These are phyloP conservation scores for Aspergillus avenaceus DNA, from an alignment of 495 filamentous ascomycete genomes.

Conservation along the genomic window DNA sequence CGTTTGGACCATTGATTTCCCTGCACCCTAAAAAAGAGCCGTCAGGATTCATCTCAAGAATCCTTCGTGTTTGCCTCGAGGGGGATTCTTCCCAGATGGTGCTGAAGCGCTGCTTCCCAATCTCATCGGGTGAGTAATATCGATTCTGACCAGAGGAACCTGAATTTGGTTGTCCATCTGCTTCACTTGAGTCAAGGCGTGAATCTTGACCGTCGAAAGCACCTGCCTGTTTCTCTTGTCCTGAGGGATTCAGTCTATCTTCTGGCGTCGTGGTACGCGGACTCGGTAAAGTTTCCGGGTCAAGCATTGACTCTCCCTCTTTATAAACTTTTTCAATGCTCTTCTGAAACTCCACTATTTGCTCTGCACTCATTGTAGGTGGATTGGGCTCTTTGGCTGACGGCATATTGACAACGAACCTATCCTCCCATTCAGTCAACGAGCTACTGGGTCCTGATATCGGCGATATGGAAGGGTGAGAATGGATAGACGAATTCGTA, in stretches of 20 bases:
- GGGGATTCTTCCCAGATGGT: constrained; percentile 37
- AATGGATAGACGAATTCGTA: constrained; percentile 27
- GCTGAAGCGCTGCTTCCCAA: constrained; percentile 38
- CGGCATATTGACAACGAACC: constrained; percentile 46
- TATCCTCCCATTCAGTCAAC: constrained; percentile 39
- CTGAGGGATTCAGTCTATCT: constrained; percentile 2
- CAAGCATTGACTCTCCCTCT: constrained; percentile 23
- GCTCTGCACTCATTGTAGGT: constrained; percentile 32
- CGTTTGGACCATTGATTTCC: constrained; percentile 33
- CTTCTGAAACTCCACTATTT: constrained; percentile 40
- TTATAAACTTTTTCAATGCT: constrained; percentile 32
- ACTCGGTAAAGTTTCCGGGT: constrained; percentile 31
- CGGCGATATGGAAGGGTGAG: constrained; percentile 30
- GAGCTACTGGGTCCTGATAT: constrained; percentile 31
- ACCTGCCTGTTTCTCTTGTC: constrained; percentile 7
- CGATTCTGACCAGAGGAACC: constrained; percentile 4
- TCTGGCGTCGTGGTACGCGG: constrained; percentile 29
- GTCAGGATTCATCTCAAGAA: constrained; percentile 21
- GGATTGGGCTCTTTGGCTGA: constrained; percentile 43
- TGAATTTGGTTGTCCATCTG: constrained; percentile 4
- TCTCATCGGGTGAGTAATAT: constrained; percentile 43
- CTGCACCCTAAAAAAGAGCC: constrained; percentile 48
- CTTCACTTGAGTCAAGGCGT: constrained; percentile 4
- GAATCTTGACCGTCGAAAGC: constrained; percentile 22
- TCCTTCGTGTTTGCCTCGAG: constrained; percentile 21